A percentile compares a stretch with the other conserved stretches of the same genome.
Evolutionary conservation across 1,284 basidiomycete genomes (phyloP).

Genomic region (Ustilago vetiveriae): DNA sequence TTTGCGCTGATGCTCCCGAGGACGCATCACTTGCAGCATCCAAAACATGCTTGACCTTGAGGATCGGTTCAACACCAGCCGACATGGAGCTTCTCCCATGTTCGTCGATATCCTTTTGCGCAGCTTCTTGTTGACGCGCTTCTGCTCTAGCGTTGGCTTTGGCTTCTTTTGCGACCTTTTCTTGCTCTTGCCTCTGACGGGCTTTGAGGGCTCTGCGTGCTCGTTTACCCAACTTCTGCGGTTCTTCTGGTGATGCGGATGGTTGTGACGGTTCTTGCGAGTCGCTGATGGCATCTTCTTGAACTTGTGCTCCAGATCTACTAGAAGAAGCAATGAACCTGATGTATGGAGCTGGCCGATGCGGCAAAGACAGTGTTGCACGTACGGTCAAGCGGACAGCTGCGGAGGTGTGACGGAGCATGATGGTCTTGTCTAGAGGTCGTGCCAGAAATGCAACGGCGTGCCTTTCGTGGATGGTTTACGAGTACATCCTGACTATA

Average conservation of each 20-base stretch:
- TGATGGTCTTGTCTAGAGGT: background rate
- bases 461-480: too few species aligned
- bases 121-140: background rate
- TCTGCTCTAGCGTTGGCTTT: constrained; percentile 10
- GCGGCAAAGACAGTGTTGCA: background rate
- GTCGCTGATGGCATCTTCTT: background rate
- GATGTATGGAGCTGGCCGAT: background rate
- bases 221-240: constrained; percentile 32
- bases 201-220: constrained; percentile 29
- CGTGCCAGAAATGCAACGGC: too few species aligned
- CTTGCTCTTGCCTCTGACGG: constrained; percentile 18
- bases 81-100: background rate
- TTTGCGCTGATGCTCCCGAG: background rate
- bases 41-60: constrained; percentile 23
- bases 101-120: background rate
- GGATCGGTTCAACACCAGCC: background rate
- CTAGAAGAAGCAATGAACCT: constrained; percentile 24
- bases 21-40: background rate
- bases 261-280: background rate
- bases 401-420: background rate
- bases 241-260: background rate
- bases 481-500: too few species aligned
- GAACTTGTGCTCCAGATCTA: constrained; percentile 13
- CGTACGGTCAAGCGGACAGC: background rate
- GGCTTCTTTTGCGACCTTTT: constrained; percentile 9